Evolutionary conservation across 2,329 filamentous ascomycete genomes (phyloP), one percentile per base, ranked within the genome.

Genomic region (Ophiostoma australiae): DNA sequence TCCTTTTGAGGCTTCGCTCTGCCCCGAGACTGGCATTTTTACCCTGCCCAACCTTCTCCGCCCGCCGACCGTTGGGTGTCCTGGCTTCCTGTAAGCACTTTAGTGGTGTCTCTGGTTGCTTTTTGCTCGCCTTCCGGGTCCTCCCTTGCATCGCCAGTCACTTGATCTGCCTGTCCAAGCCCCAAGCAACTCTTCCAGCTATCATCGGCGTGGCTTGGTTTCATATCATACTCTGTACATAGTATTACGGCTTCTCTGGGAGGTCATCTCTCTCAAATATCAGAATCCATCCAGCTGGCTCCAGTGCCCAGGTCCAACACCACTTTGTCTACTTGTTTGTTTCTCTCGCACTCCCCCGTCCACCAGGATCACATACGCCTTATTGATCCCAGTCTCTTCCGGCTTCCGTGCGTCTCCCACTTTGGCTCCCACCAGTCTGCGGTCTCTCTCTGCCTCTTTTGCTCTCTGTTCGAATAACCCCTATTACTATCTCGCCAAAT

Each of bases 401-500:
- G 58, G 27, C 27, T 63, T 63, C 27, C 58, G 58, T 63, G 58
- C 10, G 58, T 63, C 58, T 63, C 27, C 58, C 61, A 65, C 61
- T 37, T 65, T 33, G 27, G 20, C 61, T 35, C 58, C 58, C 31
- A 35, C 58, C 31, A 15, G 44, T 35, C 33, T 65, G 17, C 61
- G 4, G 33, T 8, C 33, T 20, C 44, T 48, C 17, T 48, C 41
- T 65, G 33, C 15, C 48, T 65, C 55, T 17, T 7, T 13, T 2
- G 8, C 5, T 13, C 20, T 23, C 15, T 8, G 20, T 23, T 31
- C 33, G 23, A n/a, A 6, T 61, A 61, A 61, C 68, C 71, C 69
- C 67, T 58, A 70, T 73, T 68, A 41, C 69, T 65, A 41, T 61
- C 70, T 71, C 33, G 31, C 44, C 70, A 39, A 70, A 69, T 69